Percentiles rank a stretch among this genome's conserved stretches.
Conservation (phyloP, 306 rosid species). For the Quercus ilex region DNA sequence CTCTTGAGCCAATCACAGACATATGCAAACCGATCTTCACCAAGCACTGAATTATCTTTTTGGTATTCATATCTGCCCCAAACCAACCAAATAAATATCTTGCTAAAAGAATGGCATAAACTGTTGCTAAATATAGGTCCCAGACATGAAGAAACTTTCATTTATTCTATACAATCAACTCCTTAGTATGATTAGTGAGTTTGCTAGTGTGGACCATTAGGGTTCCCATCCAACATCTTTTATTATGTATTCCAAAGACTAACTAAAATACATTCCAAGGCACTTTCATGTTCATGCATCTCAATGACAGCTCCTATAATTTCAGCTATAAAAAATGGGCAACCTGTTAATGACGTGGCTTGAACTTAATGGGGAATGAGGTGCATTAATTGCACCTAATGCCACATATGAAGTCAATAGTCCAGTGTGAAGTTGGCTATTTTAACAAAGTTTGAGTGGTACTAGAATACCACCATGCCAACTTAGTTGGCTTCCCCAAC, state of each 20-base stretch:
- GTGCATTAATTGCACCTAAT: no score
- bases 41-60: conserved; percentile 64
- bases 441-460: no score
- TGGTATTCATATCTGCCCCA: conserved; percentile 72
- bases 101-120: background rate
- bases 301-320: background rate
- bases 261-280: background rate
- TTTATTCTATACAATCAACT: no score
- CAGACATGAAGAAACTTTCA: no score
- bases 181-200: background rate
- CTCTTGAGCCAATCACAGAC: conserved; percentile 53
- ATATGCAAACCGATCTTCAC: conserved; percentile 61
- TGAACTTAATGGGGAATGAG: no score
- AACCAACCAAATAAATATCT: conserved; percentile 13
- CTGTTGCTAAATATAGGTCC: background rate
- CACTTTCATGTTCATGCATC: background rate
- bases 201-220: background rate
- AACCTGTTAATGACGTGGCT: background rate
- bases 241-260: background rate
- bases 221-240: background rate
- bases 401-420: no score
- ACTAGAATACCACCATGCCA: no score
- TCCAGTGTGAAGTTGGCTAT: no score
- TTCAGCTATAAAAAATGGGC: background rate
- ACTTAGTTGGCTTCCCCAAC: no score